phyloP scores from a whole-genome alignment of 805 yeast genomes.

The Lachancea quebecensis region DNA sequence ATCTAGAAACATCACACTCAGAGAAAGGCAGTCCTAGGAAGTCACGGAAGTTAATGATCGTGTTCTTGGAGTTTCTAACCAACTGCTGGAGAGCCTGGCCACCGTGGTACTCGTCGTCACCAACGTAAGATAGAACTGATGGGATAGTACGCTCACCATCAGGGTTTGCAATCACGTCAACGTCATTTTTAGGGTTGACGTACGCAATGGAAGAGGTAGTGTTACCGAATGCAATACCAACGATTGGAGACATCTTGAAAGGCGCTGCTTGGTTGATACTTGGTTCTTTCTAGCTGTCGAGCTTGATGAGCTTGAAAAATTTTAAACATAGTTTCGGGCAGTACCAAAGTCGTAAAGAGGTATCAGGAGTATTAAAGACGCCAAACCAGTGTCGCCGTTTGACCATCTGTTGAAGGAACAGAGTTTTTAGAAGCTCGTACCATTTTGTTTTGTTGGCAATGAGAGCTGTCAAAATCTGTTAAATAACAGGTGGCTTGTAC shows the following conservation, averaged over 20 bases:
- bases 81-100: conserved; percentile 91
- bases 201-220: conserved; percentile 91
- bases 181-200: conserved; percentile 74
- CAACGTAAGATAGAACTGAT: conserved; percentile 84
- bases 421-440: too few relatives aligned
- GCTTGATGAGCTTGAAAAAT: conserved; percentile 9
- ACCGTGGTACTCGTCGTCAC: conserved; percentile 95
- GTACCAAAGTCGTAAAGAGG: too few relatives aligned
- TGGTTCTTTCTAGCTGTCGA: not conserved
- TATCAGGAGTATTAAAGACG: not conserved
- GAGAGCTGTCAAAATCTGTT: too few relatives aligned
- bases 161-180: conserved; percentile 96
- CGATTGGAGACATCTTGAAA: conserved; percentile 44
- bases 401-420: too few relatives aligned
- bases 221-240: conserved; percentile 96
- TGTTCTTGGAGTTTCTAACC: conserved; percentile 81
- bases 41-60: conserved; percentile 89
- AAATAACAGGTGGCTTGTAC: too few relatives aligned
- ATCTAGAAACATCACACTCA: conserved; percentile 59
- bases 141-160: conserved; percentile 98
- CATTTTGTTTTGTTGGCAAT: too few relatives aligned
- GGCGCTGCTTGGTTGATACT: too few relatives aligned
- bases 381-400: not conserved
- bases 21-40: conserved; percentile 70
- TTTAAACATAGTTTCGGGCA: not conserved